These are phyloP conservation scores for Termitomyces sp. DNA, from an alignment of 768 basidiomycete species.

Conservation along the genomic window DNA sequence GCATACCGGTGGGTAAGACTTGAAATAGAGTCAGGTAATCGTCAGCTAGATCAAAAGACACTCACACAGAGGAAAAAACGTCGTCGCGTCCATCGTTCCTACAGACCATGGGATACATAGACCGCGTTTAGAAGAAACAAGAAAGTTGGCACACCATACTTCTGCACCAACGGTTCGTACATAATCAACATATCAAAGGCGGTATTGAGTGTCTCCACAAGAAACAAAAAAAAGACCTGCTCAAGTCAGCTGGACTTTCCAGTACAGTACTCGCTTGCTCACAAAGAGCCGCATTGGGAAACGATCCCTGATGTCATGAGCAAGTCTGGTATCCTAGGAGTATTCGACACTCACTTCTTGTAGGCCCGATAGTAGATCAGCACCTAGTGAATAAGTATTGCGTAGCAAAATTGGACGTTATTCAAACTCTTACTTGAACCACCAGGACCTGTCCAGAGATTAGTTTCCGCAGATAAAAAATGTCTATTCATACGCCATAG, in stretches of 20 bases:
- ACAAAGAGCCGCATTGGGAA: constrained; percentile 36
- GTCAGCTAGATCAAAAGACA: background rate
- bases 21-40: background rate
- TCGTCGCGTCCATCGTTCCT: constrained; percentile 27
- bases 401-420: background rate
- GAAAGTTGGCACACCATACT: constrained; percentile 25
- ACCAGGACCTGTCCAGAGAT: constrained; percentile 23
- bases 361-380: constrained; percentile 32
- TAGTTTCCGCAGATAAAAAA: background rate
- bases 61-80: constrained; percentile 28
- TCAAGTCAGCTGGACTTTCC: background rate
- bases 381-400: constrained; percentile 1
- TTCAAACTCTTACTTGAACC: constrained; percentile 21
- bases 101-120: background rate
- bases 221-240: constrained; percentile 37
- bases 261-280: background rate
- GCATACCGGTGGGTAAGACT: constrained; percentile 21
- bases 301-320: constrained; percentile 27
- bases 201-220: constrained; percentile 37
- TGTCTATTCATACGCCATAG: constrained; percentile 30
- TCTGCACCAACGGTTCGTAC: constrained; percentile 38
- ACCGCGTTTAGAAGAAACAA: background rate
- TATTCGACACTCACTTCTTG: constrained; percentile 24
- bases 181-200: constrained; percentile 38
- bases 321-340: background rate